These are phyloP conservation scores for Blepharisma stoltei DNA, from an alignment of 73 alveolate genomes.

Conservation along the genomic window DNA sequence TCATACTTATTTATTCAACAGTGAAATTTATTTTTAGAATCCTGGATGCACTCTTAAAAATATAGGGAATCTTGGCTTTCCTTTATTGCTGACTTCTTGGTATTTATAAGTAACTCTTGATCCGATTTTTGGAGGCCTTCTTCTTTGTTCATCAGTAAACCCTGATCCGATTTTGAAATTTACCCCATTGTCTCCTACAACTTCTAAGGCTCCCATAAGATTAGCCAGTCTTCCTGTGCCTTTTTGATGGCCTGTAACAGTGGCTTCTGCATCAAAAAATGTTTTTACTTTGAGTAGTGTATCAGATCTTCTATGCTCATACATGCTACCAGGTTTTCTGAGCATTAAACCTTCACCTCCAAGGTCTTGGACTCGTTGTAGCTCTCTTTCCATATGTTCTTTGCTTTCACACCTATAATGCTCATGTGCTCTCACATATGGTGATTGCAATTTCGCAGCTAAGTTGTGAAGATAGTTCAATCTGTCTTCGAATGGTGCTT, in stretches of 20 bases:
- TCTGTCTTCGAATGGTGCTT: slow-evolving; percentile 54
- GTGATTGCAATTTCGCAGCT: slow-evolving; percentile 7
- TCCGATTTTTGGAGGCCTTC: slow-evolving; percentile 83
- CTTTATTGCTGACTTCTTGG: slow-evolving; percentile 59
- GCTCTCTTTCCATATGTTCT: slow-evolving; percentile 53
- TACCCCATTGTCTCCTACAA: slow-evolving; percentile 48
- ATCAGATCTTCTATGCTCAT: slow-evolving; percentile 64
- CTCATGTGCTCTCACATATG: slow-evolving; percentile 37
- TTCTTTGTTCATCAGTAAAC: slow-evolving; percentile 65
- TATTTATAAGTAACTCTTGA: slow-evolving; percentile 68
- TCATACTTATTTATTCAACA: no score
- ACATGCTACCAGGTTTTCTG: slow-evolving; percentile 61
- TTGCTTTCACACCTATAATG: slow-evolving; percentile 54
- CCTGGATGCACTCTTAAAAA: neutral
- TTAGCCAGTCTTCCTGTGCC: slow-evolving; percentile 73
- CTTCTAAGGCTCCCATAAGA: slow-evolving; percentile 68
- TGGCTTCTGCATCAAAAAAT: slow-evolving; percentile 82
- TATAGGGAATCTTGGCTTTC: slow-evolving; percentile 73
- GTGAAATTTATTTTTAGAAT: neutral
- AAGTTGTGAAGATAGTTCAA: slow-evolving; percentile 27
- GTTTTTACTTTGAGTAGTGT: slow-evolving; percentile 68
- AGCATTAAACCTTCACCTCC: slow-evolving; percentile 84
- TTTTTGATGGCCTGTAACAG: slow-evolving; percentile 56
- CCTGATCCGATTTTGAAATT: slow-evolving; percentile 81
- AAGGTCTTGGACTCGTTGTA: slow-evolving; percentile 46